A percentile compares a stretch with the other conserved stretches of the same genome.
phyloP scores from a whole-genome alignment of 495 filamentous ascomycete genomes.

The Neurospora africana region DNA sequence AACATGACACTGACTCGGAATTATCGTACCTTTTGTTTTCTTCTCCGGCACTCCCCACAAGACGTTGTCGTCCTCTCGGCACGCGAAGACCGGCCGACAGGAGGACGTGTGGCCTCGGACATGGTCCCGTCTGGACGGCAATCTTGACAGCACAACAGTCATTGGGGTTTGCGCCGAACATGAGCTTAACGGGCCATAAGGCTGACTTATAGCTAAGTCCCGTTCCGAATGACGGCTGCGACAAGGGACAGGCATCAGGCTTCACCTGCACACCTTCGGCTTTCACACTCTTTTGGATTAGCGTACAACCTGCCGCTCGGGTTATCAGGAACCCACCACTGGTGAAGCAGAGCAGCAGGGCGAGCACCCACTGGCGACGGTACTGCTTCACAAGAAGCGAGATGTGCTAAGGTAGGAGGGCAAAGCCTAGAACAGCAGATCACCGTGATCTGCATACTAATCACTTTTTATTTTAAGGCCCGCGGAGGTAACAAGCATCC shows the following conservation, averaged over 20 bases:
- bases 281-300: slow-evolving; percentile 19
- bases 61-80: slow-evolving; percentile 29
- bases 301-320: slow-evolving; percentile 11
- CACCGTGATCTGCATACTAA: background rate
- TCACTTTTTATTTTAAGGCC: background rate
- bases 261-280: slow-evolving; percentile 21
- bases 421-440: background rate
- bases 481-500: background rate
- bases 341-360: background rate
- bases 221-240: slow-evolving; percentile 6
- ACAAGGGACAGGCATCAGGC: slow-evolving; percentile 8
- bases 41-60: slow-evolving; percentile 28
- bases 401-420: background rate
- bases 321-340: background rate
- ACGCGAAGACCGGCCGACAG: slow-evolving; percentile 15
- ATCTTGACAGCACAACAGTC: background rate
- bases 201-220: slow-evolving; percentile 24
- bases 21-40: slow-evolving; percentile 29
- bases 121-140: slow-evolving; percentile 11
- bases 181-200: slow-evolving; percentile 12
- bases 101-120: slow-evolving; percentile 23
- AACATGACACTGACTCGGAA: background rate
- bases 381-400: background rate
- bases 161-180: slow-evolving; percentile 1
- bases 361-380: background rate